phyloP scores from a whole-genome alignment of 495 filamentous ascomycete genomes.

The Tuber melanosporum region DNA sequence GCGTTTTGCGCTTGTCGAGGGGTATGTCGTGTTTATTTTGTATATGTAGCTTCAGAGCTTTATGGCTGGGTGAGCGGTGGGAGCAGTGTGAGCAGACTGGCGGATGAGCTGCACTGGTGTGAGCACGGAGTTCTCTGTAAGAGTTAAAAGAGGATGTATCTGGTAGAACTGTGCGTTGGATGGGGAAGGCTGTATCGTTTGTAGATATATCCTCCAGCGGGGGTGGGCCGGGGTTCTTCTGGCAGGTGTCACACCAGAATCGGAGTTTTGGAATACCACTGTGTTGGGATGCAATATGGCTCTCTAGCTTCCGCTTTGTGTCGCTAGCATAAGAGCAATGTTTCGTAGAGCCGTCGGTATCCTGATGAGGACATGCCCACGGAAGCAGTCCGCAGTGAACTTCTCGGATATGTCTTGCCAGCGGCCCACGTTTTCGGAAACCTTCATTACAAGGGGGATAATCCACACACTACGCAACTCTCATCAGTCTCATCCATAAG shows the following conservation, averaged over 20 bases:
- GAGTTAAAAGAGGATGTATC: slow-evolving; percentile 60
- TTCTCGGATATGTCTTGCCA: slow-evolving; percentile 70
- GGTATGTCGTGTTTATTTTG: slow-evolving; percentile 60
- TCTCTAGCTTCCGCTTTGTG: slow-evolving; percentile 57
- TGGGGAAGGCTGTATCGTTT: background rate
- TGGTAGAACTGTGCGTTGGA: slow-evolving; percentile 7
- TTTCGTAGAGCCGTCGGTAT: slow-evolving; percentile 50
- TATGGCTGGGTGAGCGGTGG: background rate
- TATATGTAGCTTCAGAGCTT: slow-evolving; percentile 60
- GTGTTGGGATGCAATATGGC: slow-evolving; percentile 62
- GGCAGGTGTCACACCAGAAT: slow-evolving; percentile 52
- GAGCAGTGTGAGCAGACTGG: slow-evolving; percentile 66
- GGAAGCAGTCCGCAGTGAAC: slow-evolving; percentile 64
- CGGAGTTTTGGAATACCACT: slow-evolving; percentile 52
- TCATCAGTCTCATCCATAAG: background rate
- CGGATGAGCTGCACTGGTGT: slow-evolving; percentile 64
- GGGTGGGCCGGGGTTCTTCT: slow-evolving; percentile 22
- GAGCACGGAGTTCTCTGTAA: slow-evolving; percentile 60
- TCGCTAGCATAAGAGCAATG: slow-evolving; percentile 66
- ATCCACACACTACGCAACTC: slow-evolving; percentile 53
- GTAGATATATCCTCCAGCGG: slow-evolving; percentile 6
- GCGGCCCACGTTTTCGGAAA: slow-evolving; percentile 83
- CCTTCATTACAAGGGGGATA: slow-evolving; percentile 66
- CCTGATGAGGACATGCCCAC: slow-evolving; percentile 57
- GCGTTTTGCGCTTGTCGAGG: slow-evolving; percentile 56